Evolutionary conservation across 2,329 filamentous ascomycete genomes (phyloP).

Genomic region (Graphilbum ipis-grandicollis): DNA sequence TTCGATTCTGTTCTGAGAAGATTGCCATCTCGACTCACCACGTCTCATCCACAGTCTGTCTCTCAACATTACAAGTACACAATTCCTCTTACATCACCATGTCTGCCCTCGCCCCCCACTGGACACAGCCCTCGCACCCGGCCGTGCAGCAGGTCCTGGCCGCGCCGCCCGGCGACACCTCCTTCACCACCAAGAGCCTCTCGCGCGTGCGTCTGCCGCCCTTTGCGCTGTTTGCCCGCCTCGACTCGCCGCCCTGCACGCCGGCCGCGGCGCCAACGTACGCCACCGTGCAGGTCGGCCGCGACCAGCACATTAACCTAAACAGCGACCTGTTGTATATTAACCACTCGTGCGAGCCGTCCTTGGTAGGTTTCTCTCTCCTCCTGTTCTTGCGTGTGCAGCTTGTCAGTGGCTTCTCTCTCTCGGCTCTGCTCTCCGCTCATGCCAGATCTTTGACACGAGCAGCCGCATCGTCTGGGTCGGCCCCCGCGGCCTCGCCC

Average conservation of each 20-base stretch:
- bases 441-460: slow-evolving; percentile 39
- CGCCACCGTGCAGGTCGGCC: slow-evolving; percentile 44
- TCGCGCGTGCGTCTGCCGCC: slow-evolving; percentile 37
- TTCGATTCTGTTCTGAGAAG: no score
- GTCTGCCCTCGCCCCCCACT: slow-evolving; percentile 38
- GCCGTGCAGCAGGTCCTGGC: slow-evolving; percentile 36
- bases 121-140: slow-evolving; percentile 43
- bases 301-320: slow-evolving; percentile 38
- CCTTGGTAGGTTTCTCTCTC: slow-evolving; percentile 30
- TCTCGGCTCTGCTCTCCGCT: background rate
- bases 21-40: no score
- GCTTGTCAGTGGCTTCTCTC: background rate
- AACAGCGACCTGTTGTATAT: slow-evolving; percentile 52
- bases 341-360: slow-evolving; percentile 51
- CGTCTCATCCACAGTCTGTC: no score
- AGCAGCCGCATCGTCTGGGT: slow-evolving; percentile 38
- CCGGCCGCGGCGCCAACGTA: slow-evolving; percentile 39
- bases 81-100: no score
- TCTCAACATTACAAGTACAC: no score
- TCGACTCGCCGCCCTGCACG: slow-evolving; percentile 46
- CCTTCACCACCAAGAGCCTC: slow-evolving; percentile 42
- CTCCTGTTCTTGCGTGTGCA: background rate
- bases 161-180: slow-evolving; percentile 28
- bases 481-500: slow-evolving; percentile 33
- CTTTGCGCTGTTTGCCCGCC: slow-evolving; percentile 48